Conservation (phyloP, 192 early-diverging fungal species). For the Coemansia sp. region DNA sequence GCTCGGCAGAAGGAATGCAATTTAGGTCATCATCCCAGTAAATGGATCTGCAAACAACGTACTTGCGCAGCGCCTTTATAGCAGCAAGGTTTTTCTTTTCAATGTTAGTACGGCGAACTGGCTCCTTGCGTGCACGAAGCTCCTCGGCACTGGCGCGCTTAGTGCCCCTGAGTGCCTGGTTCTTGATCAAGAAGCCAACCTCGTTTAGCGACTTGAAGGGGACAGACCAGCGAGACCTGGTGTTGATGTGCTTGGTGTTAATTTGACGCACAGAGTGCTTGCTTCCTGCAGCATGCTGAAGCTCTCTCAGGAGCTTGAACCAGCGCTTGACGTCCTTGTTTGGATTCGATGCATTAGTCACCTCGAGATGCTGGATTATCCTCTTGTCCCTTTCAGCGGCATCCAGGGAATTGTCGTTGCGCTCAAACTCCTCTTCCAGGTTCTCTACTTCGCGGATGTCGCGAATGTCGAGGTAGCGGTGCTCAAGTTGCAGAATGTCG, state of each 20-base stretch:
- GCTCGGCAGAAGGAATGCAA: conserved; percentile 2
- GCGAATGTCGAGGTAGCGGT: conserved; percentile 39
- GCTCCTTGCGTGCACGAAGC: neutral
- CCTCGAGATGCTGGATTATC: conserved; percentile 24
- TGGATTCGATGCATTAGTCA: conserved; percentile 28
- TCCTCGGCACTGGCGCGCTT: conserved; percentile 15
- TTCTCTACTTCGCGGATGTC: conserved; percentile 33
- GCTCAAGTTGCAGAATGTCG: conserved; percentile 21
- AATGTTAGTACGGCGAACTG: conserved; percentile 32
- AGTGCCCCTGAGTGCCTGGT: conserved; percentile 19
- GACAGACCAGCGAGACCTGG: conserved; percentile 47
- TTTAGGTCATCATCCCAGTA: conserved; percentile 20
- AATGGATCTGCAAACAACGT: conserved; percentile 13
- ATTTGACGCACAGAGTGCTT: conserved; percentile 42
- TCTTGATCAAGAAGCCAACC: conserved; percentile 48
- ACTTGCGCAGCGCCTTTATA: conserved; percentile 40
- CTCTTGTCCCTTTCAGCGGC: conserved; percentile 11
- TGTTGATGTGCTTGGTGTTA: conserved; percentile 53
- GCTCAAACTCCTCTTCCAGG: conserved; percentile 15
- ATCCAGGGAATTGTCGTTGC: neutral
- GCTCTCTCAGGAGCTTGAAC: conserved; percentile 25
- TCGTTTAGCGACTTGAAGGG: conserved; percentile 50
- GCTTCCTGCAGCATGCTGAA: conserved; percentile 28
- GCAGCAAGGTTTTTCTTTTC: conserved; percentile 44
- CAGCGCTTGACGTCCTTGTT: conserved; percentile 31